A percentile compares a stretch with the other conserved stretches of the same genome.
phyloP scores from a whole-genome alignment of 2,329 filamentous ascomycete species.

The Fusarium heterosporum region DNA sequence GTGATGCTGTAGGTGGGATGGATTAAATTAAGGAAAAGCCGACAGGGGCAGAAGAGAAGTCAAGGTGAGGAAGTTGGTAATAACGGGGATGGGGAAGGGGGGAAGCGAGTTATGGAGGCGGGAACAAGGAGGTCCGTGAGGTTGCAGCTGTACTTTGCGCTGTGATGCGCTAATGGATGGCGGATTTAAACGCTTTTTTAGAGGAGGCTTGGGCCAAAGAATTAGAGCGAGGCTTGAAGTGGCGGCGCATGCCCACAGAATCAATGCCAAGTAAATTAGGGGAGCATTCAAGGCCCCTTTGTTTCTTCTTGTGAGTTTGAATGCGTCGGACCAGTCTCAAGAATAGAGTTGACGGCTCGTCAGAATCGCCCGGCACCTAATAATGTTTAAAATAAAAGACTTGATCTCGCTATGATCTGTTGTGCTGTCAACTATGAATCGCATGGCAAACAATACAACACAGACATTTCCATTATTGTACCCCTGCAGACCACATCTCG shows the following conservation, averaged over 20 bases:
- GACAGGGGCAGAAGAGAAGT: slow-evolving; percentile 14
- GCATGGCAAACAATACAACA: background rate
- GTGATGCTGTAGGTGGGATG: slow-evolving; percentile 21
- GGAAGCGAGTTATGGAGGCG: slow-evolving; percentile 28
- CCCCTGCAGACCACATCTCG: slow-evolving; percentile 34
- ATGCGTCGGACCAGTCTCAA: slow-evolving; percentile 12
- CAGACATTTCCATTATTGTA: background rate
- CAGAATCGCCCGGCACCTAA: too few relatives aligned
- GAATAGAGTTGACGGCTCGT: too few relatives aligned
- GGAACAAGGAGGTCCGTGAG: slow-evolving; percentile 29
- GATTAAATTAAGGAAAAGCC: slow-evolving; percentile 40
- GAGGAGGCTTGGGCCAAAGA: background rate
- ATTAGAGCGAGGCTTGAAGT: slow-evolving; percentile 12
- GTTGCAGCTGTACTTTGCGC: slow-evolving; percentile 7
- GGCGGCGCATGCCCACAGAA: slow-evolving; percentile 16
- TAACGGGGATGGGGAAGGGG: slow-evolving; percentile 5
- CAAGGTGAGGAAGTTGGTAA: background rate
- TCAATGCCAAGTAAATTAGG: slow-evolving; percentile 32
- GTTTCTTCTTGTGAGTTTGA: background rate
- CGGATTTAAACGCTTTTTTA: slow-evolving; percentile 26
- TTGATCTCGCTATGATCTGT: too few relatives aligned
- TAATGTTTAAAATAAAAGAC: too few relatives aligned
- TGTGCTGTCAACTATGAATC: background rate
- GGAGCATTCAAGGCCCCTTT: slow-evolving; percentile 3
- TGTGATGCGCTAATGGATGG: slow-evolving; percentile 3